Evolutionary conservation across 2,329 filamentous ascomycete species (phyloP), one percentile per base, ranked within the genome.

Genomic region (Colletotrichum acutatum): DNA sequence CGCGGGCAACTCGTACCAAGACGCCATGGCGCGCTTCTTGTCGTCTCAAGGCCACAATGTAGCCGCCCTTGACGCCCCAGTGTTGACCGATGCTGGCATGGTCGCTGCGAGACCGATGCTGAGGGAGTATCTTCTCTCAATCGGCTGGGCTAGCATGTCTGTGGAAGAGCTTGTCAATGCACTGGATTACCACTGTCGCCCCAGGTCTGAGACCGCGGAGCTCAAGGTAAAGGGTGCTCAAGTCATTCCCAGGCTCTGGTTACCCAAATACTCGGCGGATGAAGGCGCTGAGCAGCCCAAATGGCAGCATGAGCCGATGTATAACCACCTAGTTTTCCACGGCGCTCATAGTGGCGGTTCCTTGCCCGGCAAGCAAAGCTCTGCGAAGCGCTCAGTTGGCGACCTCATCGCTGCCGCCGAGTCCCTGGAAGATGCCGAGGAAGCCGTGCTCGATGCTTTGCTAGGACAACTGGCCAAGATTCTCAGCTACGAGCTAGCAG

Each of bases 41-140:
- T 78, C 80, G 0, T 32, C 73, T 2, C 77, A 77, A 1, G 84
- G 85, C 2, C 78, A 86, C 2, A 80, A 84, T 2, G 86, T 84
- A 24, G 82, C 85, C 0, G 84, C 84, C 0, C 81, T 92, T 2
- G 85, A 91, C 72, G 83, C 85, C 1, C 87, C 86, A 30, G 76
- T 77, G 26, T 77, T 80, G 65, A 77, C 75, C 26, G 77, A 76
- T 4, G 78, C 79, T 8, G 79, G 79, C 5, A 78, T 78, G 28
- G 75, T 80, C 5, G 63, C 63, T n/a, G 56, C 56, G 19, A 68
- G 63, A 34, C 69, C 66, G 3, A 42, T 68, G 58, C 24, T 64
- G 46, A 64, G 14, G 30, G 66, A 68, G 26, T 68, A 68, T 28
- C 59, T 68, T 3, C 52, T 68, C 30, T 62, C 59, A 2, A 68